Evolutionary conservation across 331 rosid genomes (phyloP), one percentile per base, ranked within the genome.

Genomic region (Cydonia oblonga): DNA sequence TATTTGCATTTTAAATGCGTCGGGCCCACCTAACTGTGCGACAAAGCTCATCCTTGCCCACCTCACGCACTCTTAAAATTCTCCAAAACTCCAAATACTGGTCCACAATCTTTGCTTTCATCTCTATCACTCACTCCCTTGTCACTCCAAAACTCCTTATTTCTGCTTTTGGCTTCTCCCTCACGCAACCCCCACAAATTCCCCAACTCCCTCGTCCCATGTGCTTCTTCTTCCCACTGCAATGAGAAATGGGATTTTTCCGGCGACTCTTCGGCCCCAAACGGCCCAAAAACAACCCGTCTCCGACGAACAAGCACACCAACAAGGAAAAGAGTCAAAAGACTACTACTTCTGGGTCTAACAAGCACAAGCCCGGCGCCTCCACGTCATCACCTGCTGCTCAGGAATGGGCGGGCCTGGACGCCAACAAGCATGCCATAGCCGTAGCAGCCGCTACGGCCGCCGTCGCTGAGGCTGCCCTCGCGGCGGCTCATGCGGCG

Each of bases 391-490:
- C 73, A 0, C 16, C 7, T 49, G 4, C 68, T 20, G 19, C 81
- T 6, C 70, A 72, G 28, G 76, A 29, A 72, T 60, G 76, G 68
- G 67, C 68, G 20, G 67, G 73, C 22, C 52, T 80, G 23, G 92
- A 87, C 72, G 74, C 92, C 13, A 87, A 82, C 73, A 83, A 87
- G 66, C 97, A 89, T 70, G 97, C 97, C 20, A 78, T 91, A 29
- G 97, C 96, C 3, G 97, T 91, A 0, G 96, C 96, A 0, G 91
- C 90, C 3, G 97, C 97, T 2, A 91, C 93, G 1, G 96, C 92
- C 0, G 88, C 93, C 3, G 96, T 89, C 3, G 96, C 97, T 0
- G 91, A 91, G 77, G 97, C 96, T 0, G 97, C 96, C 3, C 87
- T 91, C 1, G 87, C 92, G 0, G 96, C 96, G 0, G 92, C 96